Evolutionary conservation across 2,329 filamentous ascomycete genomes (phyloP).

Genomic region (Didymella keratinophila): DNA sequence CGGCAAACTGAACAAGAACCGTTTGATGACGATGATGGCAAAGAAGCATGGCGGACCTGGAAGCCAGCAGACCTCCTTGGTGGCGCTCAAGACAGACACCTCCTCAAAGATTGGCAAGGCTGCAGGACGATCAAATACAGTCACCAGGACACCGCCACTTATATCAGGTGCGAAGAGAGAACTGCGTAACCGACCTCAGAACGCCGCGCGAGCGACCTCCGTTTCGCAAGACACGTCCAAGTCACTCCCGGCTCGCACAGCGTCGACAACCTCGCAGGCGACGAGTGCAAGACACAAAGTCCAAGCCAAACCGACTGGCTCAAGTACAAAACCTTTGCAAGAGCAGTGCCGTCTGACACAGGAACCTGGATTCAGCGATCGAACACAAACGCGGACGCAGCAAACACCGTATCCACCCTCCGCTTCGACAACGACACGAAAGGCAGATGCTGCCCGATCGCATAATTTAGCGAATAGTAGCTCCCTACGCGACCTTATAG

Average conservation of each 20-base stretch:
- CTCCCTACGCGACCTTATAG: neutral
- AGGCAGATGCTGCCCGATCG: neutral
- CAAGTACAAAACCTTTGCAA: neutral
- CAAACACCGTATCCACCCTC: neutral
- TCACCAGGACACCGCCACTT: neutral
- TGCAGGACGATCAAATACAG: neutral
- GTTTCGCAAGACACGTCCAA: neutral
- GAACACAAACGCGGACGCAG: neutral
- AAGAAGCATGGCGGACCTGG: neutral
- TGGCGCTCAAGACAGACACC: neutral
- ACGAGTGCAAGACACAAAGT: neutral
- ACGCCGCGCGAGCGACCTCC: neutral
- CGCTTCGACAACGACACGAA: neutral
- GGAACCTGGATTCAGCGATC: neutral
- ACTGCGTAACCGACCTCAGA: neutral
- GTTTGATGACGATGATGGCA: constrained; percentile 1
- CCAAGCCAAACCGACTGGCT: neutral
- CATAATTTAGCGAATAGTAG: neutral
- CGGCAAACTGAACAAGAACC: neutral
- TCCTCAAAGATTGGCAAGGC: neutral
- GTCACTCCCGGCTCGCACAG: neutral
- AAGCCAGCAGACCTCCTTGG: neutral
- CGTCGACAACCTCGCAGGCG: too few relatives aligned
- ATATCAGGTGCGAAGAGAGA: neutral
- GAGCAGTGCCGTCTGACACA: neutral